Conservation (phyloP, 164 flowering plant genomes). For the Cinnamomum micranthum region DNA sequence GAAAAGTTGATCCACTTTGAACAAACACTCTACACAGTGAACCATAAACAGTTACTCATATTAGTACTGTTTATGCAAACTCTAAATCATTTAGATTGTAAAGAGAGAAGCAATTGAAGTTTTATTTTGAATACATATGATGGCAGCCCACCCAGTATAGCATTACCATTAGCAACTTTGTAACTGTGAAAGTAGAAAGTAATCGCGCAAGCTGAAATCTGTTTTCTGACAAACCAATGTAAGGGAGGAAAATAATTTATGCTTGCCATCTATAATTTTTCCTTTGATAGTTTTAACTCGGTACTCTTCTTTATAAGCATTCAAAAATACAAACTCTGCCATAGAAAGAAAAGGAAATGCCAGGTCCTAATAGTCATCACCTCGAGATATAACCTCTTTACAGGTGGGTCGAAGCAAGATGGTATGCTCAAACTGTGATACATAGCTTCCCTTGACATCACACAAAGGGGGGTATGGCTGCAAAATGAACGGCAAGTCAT, state of each 20-base stretch:
- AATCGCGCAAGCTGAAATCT: not conserved
- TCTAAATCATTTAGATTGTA: not conserved
- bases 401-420: conserved; percentile 93
- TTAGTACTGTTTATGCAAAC: not conserved
- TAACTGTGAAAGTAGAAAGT: not conserved
- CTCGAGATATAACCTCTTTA: conserved; percentile 93
- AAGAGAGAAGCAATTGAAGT: not conserved
- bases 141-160: not conserved
- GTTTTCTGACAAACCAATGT: not conserved
- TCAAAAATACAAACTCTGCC: not conserved
- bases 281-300: not conserved
- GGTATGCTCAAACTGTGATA: conserved; percentile 95
- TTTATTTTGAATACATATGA: too few relatives aligned
- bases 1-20: too few relatives aligned
- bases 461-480: conserved; percentile 95
- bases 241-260: not conserved
- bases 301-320: not conserved
- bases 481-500: conserved; percentile 5
- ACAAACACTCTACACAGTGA: too few relatives aligned
- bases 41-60: not conserved
- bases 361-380: conserved; percentile 62
- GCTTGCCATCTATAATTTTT: not conserved
- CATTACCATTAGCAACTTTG: not conserved
- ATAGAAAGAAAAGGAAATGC: not conserved
- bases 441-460: conserved; percentile 86